These are phyloP conservation scores for Basipetospora chlamydospora DNA, from an alignment of 2,329 filamentous ascomycete genomes.

Conservation along the genomic window DNA sequence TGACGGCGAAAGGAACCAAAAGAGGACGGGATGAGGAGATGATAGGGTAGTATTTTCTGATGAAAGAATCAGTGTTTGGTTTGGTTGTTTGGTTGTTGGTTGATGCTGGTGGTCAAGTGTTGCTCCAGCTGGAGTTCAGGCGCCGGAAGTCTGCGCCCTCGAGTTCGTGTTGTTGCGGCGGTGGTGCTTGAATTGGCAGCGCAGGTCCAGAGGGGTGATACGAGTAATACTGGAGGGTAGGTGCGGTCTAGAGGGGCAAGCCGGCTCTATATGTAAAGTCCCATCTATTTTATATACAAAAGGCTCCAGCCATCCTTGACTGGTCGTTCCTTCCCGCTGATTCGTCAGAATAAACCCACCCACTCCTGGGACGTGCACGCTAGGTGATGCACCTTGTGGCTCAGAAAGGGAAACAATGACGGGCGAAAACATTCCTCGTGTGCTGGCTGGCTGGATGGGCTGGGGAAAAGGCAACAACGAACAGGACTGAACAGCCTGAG, in stretches of 20 bases:
- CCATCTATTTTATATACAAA: conserved; percentile 31
- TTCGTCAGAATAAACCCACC: conserved; percentile 3
- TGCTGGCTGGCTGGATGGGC: too few species aligned
- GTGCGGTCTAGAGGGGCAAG: conserved; percentile 22
- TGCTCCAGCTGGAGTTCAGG: too few species aligned
- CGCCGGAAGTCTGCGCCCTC: too few species aligned
- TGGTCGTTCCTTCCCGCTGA: conserved; percentile 1
- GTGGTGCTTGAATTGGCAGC: too few species aligned
- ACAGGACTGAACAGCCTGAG: too few species aligned
- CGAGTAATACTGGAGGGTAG: conserved; percentile 5
- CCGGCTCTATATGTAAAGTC: conserved; percentile 27
- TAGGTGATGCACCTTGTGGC: too few species aligned
- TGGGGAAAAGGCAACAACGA: too few species aligned
- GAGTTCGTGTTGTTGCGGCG: too few species aligned
- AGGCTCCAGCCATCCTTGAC: conserved; percentile 9
- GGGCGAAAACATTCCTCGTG: too few species aligned
- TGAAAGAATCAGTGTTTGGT: neutral
- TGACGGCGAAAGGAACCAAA: neutral
- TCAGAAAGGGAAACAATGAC: too few species aligned
- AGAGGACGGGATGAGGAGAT: neutral
- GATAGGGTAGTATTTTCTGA: neutral
- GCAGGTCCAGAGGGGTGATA: too few species aligned
- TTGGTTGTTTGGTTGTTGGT: neutral
- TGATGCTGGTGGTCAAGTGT: too few species aligned
- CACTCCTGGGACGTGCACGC: conserved; percentile 3